Conservation (phyloP, 2,329 filamentous ascomycete species). For the Amylocarpus encephaloides region DNA sequence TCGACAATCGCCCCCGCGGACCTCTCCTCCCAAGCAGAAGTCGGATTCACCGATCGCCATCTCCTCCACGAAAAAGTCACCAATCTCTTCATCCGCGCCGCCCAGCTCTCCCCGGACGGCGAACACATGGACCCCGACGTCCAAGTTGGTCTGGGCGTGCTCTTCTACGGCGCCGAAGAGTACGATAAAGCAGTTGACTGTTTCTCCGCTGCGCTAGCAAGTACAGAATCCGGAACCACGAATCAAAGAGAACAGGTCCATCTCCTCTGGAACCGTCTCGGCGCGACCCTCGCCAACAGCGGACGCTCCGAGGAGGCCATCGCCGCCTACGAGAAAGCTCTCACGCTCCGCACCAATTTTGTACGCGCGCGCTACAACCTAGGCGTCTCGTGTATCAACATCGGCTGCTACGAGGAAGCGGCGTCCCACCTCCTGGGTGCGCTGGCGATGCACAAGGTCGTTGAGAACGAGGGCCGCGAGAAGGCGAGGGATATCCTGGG, state of each 20-base stretch:
- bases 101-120: constrained; percentile 83
- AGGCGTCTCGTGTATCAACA: constrained; percentile 94
- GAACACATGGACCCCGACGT: constrained; percentile 98
- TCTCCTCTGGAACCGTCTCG: constrained; percentile 93
- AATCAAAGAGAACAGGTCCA: constrained; percentile 86
- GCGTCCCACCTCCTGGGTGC: constrained; percentile 89
- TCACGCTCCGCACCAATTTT: constrained; percentile 89
- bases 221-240: constrained; percentile 72
- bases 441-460: constrained; percentile 89
- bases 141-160: constrained; percentile 90
- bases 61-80: constrained; percentile 86
- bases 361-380: constrained; percentile 96
- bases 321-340: constrained; percentile 87
- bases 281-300: constrained; percentile 91
- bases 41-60: constrained; percentile 91
- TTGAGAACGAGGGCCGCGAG: constrained; percentile 77
- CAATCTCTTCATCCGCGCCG: constrained; percentile 82
- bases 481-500: constrained; percentile 75
- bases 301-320: constrained; percentile 94
- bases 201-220: constrained; percentile 85
- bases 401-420: constrained; percentile 88
- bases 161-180: constrained; percentile 97
- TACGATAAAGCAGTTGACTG: constrained; percentile 99
- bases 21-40: constrained; percentile 68
- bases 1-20: constrained; percentile 63